Evolutionary conservation across 495 filamentous ascomycete genomes (phyloP).

Genomic region (Pseudevernia furfuracea): DNA sequence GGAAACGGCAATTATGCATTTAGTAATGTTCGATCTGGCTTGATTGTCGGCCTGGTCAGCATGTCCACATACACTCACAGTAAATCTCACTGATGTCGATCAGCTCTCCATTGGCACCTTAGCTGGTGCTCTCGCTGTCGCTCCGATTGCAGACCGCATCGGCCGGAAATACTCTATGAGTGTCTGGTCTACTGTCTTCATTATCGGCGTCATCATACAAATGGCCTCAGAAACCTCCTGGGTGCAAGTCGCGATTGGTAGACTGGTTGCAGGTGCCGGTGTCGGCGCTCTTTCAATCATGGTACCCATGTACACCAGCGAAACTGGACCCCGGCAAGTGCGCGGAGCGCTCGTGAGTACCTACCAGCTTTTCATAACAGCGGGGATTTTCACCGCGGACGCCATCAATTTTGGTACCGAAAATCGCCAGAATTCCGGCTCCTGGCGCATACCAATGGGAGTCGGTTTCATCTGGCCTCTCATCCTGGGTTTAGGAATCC

Average conservation of each 20-base stretch:
- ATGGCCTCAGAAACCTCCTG: slow-evolving; percentile 49
- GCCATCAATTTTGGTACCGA: slow-evolving; percentile 75
- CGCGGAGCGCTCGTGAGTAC: slow-evolving; percentile 59
- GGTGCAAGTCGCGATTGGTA: slow-evolving; percentile 48
- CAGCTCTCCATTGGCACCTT: slow-evolving; percentile 22
- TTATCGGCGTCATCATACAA: slow-evolving; percentile 62
- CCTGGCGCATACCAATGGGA: slow-evolving; percentile 77
- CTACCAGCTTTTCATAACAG: slow-evolving; percentile 83
- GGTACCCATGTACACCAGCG: slow-evolving; percentile 68
- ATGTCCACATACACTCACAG: not conserved
- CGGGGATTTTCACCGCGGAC: slow-evolving; percentile 76
- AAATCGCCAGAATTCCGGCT: slow-evolving; percentile 43
- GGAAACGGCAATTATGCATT: slow-evolving; percentile 35
- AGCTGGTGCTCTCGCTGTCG: slow-evolving; percentile 57
- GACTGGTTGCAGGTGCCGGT: slow-evolving; percentile 57
- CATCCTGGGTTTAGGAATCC: slow-evolving; percentile 60
- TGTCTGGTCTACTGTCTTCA: slow-evolving; percentile 55
- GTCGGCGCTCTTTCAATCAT: slow-evolving; percentile 64
- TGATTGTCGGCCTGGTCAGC: slow-evolving; percentile 50
- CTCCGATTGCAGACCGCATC: slow-evolving; percentile 48
- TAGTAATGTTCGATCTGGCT: slow-evolving; percentile 48
- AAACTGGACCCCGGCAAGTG: slow-evolving; percentile 57
- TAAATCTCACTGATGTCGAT: not conserved
- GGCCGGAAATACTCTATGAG: slow-evolving; percentile 47
- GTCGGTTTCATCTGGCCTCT: slow-evolving; percentile 70